Evolutionary conservation across 2,329 filamentous ascomycete genomes (phyloP).

Genomic region (Hypocrella siamensis): DNA sequence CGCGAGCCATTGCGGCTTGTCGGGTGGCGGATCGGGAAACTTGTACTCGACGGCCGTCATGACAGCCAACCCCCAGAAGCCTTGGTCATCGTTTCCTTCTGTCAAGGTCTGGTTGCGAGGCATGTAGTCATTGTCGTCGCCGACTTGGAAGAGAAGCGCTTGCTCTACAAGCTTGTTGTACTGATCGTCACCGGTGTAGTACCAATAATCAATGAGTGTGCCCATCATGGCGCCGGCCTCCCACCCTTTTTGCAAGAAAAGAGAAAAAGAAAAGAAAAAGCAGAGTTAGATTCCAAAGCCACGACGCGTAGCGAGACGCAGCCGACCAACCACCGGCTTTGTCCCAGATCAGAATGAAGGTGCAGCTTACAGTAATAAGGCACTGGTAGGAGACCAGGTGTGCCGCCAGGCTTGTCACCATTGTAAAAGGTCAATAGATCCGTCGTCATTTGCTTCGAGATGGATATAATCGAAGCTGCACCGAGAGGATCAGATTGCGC

Average conservation of each 20-base stretch:
- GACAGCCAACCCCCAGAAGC: slow-evolving; percentile 56
- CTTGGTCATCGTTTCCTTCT: slow-evolving; percentile 62
- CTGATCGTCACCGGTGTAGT: slow-evolving; percentile 56
- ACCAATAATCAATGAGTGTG: slow-evolving; percentile 70
- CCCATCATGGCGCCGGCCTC: slow-evolving; percentile 59
- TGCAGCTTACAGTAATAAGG: slow-evolving; percentile 36
- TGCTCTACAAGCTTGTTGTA: slow-evolving; percentile 55
- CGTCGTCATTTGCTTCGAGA: slow-evolving; percentile 32
- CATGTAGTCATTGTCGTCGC: slow-evolving; percentile 61
- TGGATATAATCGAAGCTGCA: slow-evolving; percentile 31
- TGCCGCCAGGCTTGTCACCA: slow-evolving; percentile 32
- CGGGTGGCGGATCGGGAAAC: slow-evolving; percentile 40
- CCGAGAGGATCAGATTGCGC: background rate
- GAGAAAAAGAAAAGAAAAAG: background rate
- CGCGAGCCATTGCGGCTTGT: slow-evolving; percentile 50
- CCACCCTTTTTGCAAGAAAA: slow-evolving; percentile 35
- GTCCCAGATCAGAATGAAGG: no score
- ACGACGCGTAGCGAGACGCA: background rate
- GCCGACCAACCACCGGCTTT: no score
- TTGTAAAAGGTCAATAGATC: slow-evolving; percentile 29
- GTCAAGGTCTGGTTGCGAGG: slow-evolving; percentile 54
- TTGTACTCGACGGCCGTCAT: slow-evolving; percentile 57
- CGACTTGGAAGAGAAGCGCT: slow-evolving; percentile 60
- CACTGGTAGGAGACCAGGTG: slow-evolving; percentile 33
- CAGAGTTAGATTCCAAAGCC: background rate